Base-by-base conservation (phyloP, 2,329 filamentous ascomycete genomes). In the Emmonsia crescens region DNA sequence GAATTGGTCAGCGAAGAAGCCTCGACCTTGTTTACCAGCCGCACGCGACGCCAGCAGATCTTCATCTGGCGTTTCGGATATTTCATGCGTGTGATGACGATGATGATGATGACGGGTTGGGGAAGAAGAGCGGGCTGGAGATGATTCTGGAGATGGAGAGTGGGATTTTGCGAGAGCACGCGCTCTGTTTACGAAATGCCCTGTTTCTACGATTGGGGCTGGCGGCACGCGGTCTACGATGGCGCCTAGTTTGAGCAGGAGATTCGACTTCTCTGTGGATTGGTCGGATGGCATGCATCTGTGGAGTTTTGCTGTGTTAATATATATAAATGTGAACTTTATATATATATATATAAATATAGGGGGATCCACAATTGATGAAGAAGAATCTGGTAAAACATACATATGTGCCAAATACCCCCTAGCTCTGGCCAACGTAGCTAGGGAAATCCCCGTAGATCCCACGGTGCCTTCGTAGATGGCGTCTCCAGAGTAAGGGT, bases 401-500 rank as follows among this genome's bases (percentile, higher is more conserved):
- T 76, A 85, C 82, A 99, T 97, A 75, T 97, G 89, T 38, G 91
- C 91, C 66, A 87, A 84, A 78, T 97, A 97, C 40, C 94, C 94
- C 74, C 86, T 84, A 27, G 94, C 92, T 67, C 92, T 84, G 57
- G 91, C 92, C 58, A 99, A 84, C 0, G 89, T 89, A 2, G 94
- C 94, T 10, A 99, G 82, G 19, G 92, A 96, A 68, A 99, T 97
- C 27, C 94, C 94, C 0, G 94, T 99, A 72, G 90, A 96, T 63
- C 94, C 94, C 19, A 96, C 92, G 1, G 94, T 99, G 66, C 94
- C 94, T 78, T 99, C 94, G 75, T 97, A 99, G 70, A 99, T 91
- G 51, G 89, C 95, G 74, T 99, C 94, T 64, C 93, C 93, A 27
- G 88, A 86, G 67, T 88, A 80, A 0, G 94, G 93, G 0, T 81